Base-by-base conservation (phyloP, 129 eudicot genomes). In the Chrysanthemum lavandulifolium region DNA sequence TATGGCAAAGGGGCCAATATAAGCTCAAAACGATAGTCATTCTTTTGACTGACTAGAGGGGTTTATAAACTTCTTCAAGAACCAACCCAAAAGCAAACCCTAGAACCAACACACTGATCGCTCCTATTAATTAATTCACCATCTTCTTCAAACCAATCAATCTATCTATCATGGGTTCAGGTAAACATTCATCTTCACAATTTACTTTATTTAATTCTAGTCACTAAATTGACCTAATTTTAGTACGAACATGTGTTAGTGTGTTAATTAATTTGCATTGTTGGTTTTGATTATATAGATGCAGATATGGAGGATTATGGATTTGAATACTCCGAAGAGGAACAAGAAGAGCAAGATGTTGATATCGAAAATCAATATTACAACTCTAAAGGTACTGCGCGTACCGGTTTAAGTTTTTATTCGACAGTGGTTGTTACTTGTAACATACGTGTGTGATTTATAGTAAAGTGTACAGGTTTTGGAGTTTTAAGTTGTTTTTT, bases 301-400 rank as follows among this genome's bases (percentile, higher is more conserved):
- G 97, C 92, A 60, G 98, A 94, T 73, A 94, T 94, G 98, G 98
- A 94, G 73, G 98, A 94, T 71, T 94, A 94, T 60, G 98, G 98
- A 60, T 94, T 94, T 45, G 97, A 87, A 77, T 94, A 94, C 83
- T 94, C 98, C 0, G 98, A 94, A 67, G 98, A 94, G 67, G 98
- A 94, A 78, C 93, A 87, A 0, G 98, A 94, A 81, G 98, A 94
- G 81, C 98, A 94, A 72, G 97, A 94, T 68, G 98, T 90, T 49
- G 97, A 90, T 79, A 94, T 94, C 66, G 98, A 94, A 78, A 94
- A 94, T 75, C 98, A 94, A 49, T 94, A 90, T 76, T 94, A 94
- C 80, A 94, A 94, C 79, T 90, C 98, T 16, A 92, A 92, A 83
- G 98, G 98, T 92, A 77, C 65, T 21, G 55, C 61, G 48, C 15